phyloP scores from a whole-genome alignment of 2,329 filamentous ascomycete genomes.

The Fusarium pininemorale region DNA sequence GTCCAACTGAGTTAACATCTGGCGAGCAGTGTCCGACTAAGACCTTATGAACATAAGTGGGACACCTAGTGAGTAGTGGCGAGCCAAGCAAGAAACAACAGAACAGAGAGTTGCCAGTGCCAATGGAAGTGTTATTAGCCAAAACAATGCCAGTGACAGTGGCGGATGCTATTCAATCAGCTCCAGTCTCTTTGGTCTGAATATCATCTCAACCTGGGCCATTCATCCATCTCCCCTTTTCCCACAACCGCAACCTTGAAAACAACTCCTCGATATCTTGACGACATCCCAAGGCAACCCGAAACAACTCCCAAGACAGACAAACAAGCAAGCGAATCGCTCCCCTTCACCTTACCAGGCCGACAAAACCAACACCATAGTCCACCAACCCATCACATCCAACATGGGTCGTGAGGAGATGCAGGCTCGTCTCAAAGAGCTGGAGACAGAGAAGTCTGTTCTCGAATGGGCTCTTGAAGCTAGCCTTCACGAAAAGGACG shows the following conservation, averaged over 20 bases:
- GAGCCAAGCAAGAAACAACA: neutral
- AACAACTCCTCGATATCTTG: neutral
- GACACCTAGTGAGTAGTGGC: neutral
- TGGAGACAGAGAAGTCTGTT: neutral
- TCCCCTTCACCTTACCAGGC: no score
- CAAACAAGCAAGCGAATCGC: neutral
- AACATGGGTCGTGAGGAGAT: neutral
- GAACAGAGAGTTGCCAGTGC: neutral
- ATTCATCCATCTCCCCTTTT: neutral
- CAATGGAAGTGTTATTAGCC: accelerated
- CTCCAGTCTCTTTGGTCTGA: neutral
- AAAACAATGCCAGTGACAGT: neutral
- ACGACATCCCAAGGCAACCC: neutral
- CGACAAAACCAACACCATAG: neutral
- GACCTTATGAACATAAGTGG: neutral
- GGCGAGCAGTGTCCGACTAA: neutral
- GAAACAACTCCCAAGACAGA: neutral
- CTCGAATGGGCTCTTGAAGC: neutral
- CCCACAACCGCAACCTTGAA: neutral
- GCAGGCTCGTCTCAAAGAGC: neutral
- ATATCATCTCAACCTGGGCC: neutral
- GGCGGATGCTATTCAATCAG: neutral
- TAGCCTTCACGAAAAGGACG: neutral
- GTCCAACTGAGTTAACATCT: neutral
- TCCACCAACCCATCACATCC: neutral